Base-by-base conservation (phyloP, 2,329 filamentous ascomycete genomes). In the Pseudogymnoascus sp. region DNA sequence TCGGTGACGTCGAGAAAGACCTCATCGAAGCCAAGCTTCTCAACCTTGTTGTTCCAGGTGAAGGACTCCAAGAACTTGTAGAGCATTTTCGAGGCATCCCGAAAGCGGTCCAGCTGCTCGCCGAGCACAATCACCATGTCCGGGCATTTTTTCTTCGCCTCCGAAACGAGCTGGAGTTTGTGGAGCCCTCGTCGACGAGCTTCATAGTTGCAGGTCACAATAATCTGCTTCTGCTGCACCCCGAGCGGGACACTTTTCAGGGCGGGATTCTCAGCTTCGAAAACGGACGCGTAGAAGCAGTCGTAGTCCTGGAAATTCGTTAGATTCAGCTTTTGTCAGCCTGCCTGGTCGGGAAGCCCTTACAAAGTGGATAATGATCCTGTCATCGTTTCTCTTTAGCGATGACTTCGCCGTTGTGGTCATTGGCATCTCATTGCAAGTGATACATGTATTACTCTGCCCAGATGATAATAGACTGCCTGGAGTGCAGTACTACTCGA, bases 171-270 rank as follows among this genome's bases (percentile, higher is more conserved):
- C 81, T 96, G 92, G 66, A 98, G 81, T 79, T 99, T 98, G 75
- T 84, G 81, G 63, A 93, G 81, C 63, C 85, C 86, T n/a, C 78
- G 83, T 62, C 85, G 79, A 37, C 93, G 86, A 21, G 93, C 93
- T 73, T 90, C 90, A 75, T 98, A 98, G 77, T 98, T 98, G 82
- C 91, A 96, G 4, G 92, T 96, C 21, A 93, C 91, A 43, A 95
- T 82, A 63, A 97, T 96, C 74, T 92, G 90, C 77, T 97, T 97
- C 77, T 97, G 93, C 23, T 92, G 90, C 65, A 96, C 86, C 37
- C 92, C 93, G 36, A 98, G 79, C 6, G 92, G 91, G 16, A 89
- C 77, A 1, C 82, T 80, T 72, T 86, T 91, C 64, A 97, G 79
- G 2, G 82, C 79, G 0, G 92, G 91, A 68, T 90, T 86, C 73